Evolutionary conservation across 495 filamentous ascomycete species (phyloP), one percentile per base, ranked within the genome.

Genomic region (Xylaria flabelliformis): DNA sequence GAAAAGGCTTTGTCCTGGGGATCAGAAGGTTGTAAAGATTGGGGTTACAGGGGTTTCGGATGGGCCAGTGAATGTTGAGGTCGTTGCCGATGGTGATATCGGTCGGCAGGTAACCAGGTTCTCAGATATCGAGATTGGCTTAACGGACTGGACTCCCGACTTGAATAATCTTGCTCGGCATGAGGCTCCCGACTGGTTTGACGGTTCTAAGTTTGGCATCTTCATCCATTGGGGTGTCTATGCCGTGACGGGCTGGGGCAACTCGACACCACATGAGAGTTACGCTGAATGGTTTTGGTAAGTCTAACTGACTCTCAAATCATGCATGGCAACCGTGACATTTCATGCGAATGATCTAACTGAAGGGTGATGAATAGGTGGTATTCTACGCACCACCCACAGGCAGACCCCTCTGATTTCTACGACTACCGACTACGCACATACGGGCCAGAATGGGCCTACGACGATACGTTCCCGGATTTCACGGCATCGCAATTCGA

Each of bases 221-320:
- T 88, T 89, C 75, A 87, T 89, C 58, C 87, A 87, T 76, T 89
- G 86, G 87, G 86, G 87, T 1, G 73, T 82, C 0, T 88, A 88
- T 69, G 77, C 83, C 7, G 87, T 89, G 1, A 86, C 87, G 1
- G 87, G 85, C 4, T 88, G 86, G 86, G 87, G 85, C 0, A 88
- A 88, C 64, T 80, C 78, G 21, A 81, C 81, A 21, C 78, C 82
- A 4, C 79, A 83, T 51, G 87, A 88, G 70, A 80, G 77, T 29
- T 88, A 88, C 73, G 86, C 87, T 0, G 87, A 88, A 76, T 89
- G 86, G 86, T 87, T 80, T 72, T 82, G 78, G 79, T 71, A 71
- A 64, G 69, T 41, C 12, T 8, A 48, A 29, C 2, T 29, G 26
- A 29, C 26, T 29, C 1, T 29, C 26, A 29, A 29, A 1, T 29